Base-by-base conservation (phyloP, 179 eudicot species). In the Camellia oleifera region DNA sequence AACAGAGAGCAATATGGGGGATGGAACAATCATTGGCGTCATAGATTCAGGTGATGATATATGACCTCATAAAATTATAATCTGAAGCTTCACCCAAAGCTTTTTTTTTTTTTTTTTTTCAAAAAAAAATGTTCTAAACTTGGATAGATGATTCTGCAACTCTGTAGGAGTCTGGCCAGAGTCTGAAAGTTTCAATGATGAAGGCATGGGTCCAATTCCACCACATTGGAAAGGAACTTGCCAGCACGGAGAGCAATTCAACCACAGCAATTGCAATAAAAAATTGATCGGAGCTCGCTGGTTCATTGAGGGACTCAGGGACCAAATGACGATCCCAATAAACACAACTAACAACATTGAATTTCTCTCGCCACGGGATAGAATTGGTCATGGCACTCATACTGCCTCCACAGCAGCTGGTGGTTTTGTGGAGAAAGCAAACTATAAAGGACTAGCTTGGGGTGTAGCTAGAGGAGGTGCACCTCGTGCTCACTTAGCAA, bases 351-450 rank as follows among this genome's bases (percentile, higher is more conserved):
- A 45, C 14, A 12, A 42, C 57, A 17, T 32, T 3, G 79, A 65
- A 17, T 77, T 20, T 18, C 81, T 75, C 75, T 84, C 92, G 17
- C 84, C 92, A 46, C 77, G 90, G 69, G 92, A 89, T 67, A 83
- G 74, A 42, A 82, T 77, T 44, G 69, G 92, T 46, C 90, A 89
- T 53, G 90, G 92, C 3, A 89, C 92, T 58, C 92, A 87, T 69
- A 87, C 90, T 79, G 83, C 92, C 54, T 87, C 92, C 7, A 89
- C 84, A 3, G 90, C 92, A 74, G 89, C 85, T 11, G 92, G 92
- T 18, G 53, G 80, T 2, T 66, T 50, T 53, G 90, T 89, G 56
- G 81, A 61, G 12, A 83, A 83, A 77, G 92, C 88, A 63, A 89
- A 86, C 78, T 89, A 82, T 84, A 78, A 76, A 60, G 89, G 89